phyloP scores from a whole-genome alignment of 2,329 filamentous ascomycete species.

The Colletotrichum shisoi region DNA sequence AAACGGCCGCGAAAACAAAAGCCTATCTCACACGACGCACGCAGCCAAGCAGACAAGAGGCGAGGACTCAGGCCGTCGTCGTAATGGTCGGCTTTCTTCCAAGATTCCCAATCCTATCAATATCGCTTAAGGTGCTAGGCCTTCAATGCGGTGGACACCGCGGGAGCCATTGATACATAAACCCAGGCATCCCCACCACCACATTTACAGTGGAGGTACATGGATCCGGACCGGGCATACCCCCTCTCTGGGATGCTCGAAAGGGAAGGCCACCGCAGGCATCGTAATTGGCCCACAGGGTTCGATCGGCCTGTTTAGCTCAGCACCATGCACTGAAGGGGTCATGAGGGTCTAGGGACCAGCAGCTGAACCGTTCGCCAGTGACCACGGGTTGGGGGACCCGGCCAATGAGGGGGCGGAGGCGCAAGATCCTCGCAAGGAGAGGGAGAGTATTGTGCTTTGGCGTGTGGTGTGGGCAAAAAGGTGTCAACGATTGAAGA shows the following conservation, averaged over 20 bases:
- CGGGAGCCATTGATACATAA: slow-evolving; percentile 27
- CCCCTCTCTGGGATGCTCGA: slow-evolving; percentile 16
- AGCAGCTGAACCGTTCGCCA: slow-evolving; percentile 29
- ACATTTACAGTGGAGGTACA: slow-evolving; percentile 34
- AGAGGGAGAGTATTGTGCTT: not conserved
- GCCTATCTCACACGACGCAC: slow-evolving; percentile 20
- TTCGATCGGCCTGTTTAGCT: slow-evolving; percentile 18
- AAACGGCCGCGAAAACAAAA: not conserved
- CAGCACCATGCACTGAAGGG: slow-evolving; percentile 11
- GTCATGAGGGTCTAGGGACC: slow-evolving; percentile 21
- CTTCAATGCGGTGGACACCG: slow-evolving; percentile 21
- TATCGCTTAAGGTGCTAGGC: slow-evolving; percentile 36
- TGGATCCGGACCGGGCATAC: slow-evolving; percentile 24
- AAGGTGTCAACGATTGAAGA: slow-evolving; percentile 8
- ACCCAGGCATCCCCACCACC: slow-evolving; percentile 24
- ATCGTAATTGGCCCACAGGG: slow-evolving; percentile 28
- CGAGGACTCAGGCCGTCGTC: slow-evolving; percentile 17
- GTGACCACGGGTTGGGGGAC: not conserved
- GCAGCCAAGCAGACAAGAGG: not conserved
- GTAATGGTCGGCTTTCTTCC: slow-evolving; percentile 17
- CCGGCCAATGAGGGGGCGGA: not conserved
- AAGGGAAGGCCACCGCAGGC: slow-evolving; percentile 31
- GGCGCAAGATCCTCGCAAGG: not conserved
- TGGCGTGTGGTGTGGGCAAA: not conserved
- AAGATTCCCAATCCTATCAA: slow-evolving; percentile 22